Conservation (phyloP, 192 early-diverging fungal species). For the Coemansia sp. region DNA sequence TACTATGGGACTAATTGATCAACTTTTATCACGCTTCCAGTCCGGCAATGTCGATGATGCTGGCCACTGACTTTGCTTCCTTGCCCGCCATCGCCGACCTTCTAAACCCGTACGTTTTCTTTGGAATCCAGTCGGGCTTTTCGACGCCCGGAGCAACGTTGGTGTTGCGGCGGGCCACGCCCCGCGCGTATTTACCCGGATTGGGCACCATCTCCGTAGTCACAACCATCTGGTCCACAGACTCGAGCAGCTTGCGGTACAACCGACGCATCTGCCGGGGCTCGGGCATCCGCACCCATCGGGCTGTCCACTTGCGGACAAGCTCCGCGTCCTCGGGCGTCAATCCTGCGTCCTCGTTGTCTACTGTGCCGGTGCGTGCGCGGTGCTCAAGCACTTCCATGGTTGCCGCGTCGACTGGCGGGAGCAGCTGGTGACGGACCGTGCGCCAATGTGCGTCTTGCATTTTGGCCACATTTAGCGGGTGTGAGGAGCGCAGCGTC, state of each 20-base stretch:
- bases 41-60: constrained; percentile 18
- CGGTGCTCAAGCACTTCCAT: constrained; percentile 34
- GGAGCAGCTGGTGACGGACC: constrained; percentile 11
- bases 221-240: constrained; percentile 16
- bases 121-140: constrained; percentile 15
- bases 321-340: background rate
- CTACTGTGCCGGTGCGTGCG: constrained; percentile 13
- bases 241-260: constrained; percentile 26
- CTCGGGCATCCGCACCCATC: constrained; percentile 36
- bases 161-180: constrained; percentile 9
- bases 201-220: constrained; percentile 11
- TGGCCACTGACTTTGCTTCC: constrained; percentile 7
- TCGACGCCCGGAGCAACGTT: constrained; percentile 2
- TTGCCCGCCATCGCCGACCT: constrained; percentile 26
- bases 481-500: constrained; percentile 20
- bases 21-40: no score
- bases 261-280: constrained; percentile 19
- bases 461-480: constrained; percentile 41
- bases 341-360: background rate
- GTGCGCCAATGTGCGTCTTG: constrained; percentile 33
- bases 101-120: constrained; percentile 14
- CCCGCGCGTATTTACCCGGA: constrained; percentile 4
- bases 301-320: constrained; percentile 17
- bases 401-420: constrained; percentile 24
- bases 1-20: background rate